phyloP scores from a whole-genome alignment of 352 stramenopile genomes.

The Pythium rhizo-oryzae region DNA sequence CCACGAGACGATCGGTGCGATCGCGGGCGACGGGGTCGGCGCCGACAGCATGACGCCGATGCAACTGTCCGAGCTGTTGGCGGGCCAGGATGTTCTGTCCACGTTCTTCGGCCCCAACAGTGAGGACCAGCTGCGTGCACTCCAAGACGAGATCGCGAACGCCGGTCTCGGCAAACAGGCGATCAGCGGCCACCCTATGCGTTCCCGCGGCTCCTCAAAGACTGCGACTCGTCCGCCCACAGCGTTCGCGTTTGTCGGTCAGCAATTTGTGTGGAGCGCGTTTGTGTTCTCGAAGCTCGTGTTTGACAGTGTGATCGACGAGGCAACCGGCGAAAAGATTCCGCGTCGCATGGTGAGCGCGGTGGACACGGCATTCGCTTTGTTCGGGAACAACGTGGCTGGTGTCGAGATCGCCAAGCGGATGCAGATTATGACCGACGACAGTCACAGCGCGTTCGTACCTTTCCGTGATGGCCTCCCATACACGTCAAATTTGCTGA shows the following conservation, averaged over 20 bases:
- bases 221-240: slow-evolving; percentile 10
- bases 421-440: slow-evolving; percentile 5
- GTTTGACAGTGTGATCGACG: slow-evolving; percentile 25
- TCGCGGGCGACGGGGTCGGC: slow-evolving; percentile 23
- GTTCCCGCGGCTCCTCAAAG: background rate
- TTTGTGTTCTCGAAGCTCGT: slow-evolving; percentile 35
- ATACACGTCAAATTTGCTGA: slow-evolving; percentile 26
- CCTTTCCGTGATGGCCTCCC: slow-evolving; percentile 32
- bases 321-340: slow-evolving; percentile 10
- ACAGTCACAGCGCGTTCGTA: slow-evolving; percentile 13
- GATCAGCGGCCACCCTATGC: slow-evolving; percentile 22
- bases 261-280: slow-evolving; percentile 35
- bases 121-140: background rate
- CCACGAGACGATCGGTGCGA: slow-evolving; percentile 5
- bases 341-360: slow-evolving; percentile 26
- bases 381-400: slow-evolving; percentile 27
- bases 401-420: slow-evolving; percentile 19
- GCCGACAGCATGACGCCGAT: slow-evolving; percentile 28
- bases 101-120: background rate
- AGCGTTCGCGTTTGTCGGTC: slow-evolving; percentile 19
- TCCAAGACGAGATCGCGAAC: slow-evolving; percentile 23
- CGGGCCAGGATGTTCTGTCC: slow-evolving; percentile 1
- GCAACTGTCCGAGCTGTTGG: slow-evolving; percentile 24
- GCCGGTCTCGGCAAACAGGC: slow-evolving; percentile 15
- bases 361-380: slow-evolving; percentile 26